Percentiles rank a stretch among this genome's conserved stretches.
phyloP scores from a whole-genome alignment of 176 grass and related monocot species.

The Aegilops tauschii region DNA sequence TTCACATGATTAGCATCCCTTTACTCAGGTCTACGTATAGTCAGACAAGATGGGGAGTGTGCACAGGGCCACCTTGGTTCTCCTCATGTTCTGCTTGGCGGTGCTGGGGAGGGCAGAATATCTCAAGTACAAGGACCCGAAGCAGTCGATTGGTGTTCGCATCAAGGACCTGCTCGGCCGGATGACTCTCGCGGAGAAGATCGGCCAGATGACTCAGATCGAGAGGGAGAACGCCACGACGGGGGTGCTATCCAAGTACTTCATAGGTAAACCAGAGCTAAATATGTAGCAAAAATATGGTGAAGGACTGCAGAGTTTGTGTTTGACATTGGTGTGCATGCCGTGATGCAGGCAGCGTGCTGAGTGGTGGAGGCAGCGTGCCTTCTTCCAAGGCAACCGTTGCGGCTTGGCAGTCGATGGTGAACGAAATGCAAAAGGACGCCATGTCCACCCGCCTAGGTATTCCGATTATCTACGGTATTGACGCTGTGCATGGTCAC shows the following conservation, averaged over 20 bases:
- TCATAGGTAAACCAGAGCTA: constrained; percentile 42
- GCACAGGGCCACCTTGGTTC: constrained; percentile 36
- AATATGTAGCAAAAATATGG: not conserved
- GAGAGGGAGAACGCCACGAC: constrained; percentile 59
- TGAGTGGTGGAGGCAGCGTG: constrained; percentile 75
- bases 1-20: constrained; percentile 8
- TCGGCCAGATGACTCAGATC: constrained; percentile 82
- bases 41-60: constrained; percentile 46
- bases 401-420: constrained; percentile 48
- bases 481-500: constrained; percentile 85
- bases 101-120: constrained; percentile 32
- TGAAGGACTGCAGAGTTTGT: not conserved
- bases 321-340: not conserved
- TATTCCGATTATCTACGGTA: constrained; percentile 84
- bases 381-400: constrained; percentile 61
- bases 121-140: constrained; percentile 67
- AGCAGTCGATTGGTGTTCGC: constrained; percentile 40
- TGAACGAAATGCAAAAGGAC: constrained; percentile 53
- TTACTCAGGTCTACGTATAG: constrained; percentile 12
- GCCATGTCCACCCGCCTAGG: constrained; percentile 79
- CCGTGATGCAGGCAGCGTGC: constrained; percentile 55
- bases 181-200: constrained; percentile 84
- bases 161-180: constrained; percentile 51
- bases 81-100: constrained; percentile 34
- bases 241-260: constrained; percentile 58